Evolutionary conservation across 306 rosid genomes (phyloP), one percentile per base, ranked within the genome.

Genomic region (Lagenaria siceraria): DNA sequence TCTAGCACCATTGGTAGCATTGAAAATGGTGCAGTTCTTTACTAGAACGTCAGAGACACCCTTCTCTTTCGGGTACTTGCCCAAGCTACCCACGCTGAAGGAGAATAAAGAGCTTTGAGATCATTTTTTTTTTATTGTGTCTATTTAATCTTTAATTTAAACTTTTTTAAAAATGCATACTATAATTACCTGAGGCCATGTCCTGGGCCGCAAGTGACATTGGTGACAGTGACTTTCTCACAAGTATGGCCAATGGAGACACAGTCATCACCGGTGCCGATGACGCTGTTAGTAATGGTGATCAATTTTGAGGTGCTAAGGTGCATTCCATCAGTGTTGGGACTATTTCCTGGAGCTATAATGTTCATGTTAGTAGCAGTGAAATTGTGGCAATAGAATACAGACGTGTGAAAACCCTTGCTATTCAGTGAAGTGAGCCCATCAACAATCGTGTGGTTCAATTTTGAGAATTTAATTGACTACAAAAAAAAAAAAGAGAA

Each of bases 321-420:
- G 29, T 91, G 93, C 17, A 89, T 80, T n/a, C 98, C 98, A 3
- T 91, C 93, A 0, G 98, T 93, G 87, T 90, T 90, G 0, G 98
- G 97, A 76, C 97, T 93, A 2, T 86, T 53, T 0, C 52, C 84
- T 0, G 97, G 93, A 0, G 98, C 97, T 0, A 49, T 86, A 43
- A 89, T 71, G 1, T 63, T 77, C 12, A 93, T 59, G 71, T 74
- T 10, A 1, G 48, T 21, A 9, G 82, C 58, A 3, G 83, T 75
- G 9, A 93, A 0, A 65, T 91, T 88, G 62, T 4, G 36, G 73
- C 86, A 78, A 0, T 29, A 17, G 17, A 35, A 69, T 0, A 87
- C 11, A 51, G 83, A 87, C 18, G 60, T 18, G 72, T 93, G 98
- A 87, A 93, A 89, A 48, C 60, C 42, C 80, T 78, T 91, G 85